Evolutionary conservation across 108 stramenopile species (phyloP).

Genomic region (Mediolabrus comicus): DNA sequence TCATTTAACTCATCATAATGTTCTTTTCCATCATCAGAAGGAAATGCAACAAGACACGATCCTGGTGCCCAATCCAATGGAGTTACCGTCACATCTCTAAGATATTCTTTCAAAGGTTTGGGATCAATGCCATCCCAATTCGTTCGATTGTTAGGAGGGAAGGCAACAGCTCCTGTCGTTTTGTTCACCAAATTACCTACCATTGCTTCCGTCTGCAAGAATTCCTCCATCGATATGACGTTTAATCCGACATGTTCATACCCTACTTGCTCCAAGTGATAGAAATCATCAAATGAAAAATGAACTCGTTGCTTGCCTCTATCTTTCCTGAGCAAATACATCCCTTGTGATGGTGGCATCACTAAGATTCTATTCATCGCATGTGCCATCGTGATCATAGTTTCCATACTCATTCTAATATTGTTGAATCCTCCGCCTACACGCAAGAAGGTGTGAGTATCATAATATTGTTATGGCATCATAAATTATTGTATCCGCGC

Average conservation of each 20-base stretch:
- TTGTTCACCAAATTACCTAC: conserved; percentile 47
- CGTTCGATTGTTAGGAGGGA: conserved; percentile 70
- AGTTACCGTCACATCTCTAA: conserved; percentile 42
- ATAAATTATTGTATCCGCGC: too few relatives aligned
- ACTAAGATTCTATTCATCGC: conserved; percentile 91
- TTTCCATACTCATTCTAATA: conserved; percentile 94
- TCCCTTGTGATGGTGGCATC: conserved; percentile 80
- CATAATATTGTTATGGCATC: conserved; percentile 6
- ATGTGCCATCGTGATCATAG: conserved; percentile 79
- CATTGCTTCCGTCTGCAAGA: conserved; percentile 57
- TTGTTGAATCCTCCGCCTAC: conserved; percentile 96
- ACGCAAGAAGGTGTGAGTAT: conserved; percentile 44
- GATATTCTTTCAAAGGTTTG: conserved; percentile 51
- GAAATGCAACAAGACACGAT: conserved; percentile 80
- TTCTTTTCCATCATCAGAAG: conserved; percentile 52
- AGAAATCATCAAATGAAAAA: conserved; percentile 65
- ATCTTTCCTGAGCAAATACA: conserved; percentile 64
- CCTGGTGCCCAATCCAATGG: conserved; percentile 70
- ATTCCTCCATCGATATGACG: conserved; percentile 79
- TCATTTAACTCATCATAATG: conserved; percentile 54
- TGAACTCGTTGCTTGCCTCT: conserved; percentile 30
- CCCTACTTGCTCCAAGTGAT: conserved; percentile 55
- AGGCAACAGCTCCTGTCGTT: conserved; percentile 52
- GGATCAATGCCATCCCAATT: conserved; percentile 66
- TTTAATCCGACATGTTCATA: conserved; percentile 67